Conservation (phyloP, 2,329 filamentous ascomycete species). For the Colletotrichum orbiculare region DNA sequence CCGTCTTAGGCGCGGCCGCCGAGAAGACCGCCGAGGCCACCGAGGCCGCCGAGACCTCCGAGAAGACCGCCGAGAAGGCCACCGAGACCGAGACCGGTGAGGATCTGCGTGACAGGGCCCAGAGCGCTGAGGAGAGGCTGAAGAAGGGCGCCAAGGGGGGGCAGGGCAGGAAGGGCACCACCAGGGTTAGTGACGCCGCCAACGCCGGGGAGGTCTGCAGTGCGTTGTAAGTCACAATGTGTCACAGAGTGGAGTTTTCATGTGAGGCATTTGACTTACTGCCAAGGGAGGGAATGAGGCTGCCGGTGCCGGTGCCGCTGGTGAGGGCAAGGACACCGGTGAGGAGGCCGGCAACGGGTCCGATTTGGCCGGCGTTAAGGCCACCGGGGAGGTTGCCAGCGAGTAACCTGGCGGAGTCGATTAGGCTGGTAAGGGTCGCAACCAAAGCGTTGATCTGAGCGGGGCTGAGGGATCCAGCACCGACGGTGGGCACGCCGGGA, state of each 20-base stretch:
- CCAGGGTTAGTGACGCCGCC: not conserved
- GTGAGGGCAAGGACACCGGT: not conserved
- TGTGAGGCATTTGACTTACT: constrained; percentile 5
- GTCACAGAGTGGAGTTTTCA: not conserved
- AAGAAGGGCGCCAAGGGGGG: not conserved
- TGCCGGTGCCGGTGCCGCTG: not conserved
- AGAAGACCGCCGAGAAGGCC: not conserved
- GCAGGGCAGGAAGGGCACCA: not conserved
- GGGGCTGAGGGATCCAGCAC: not conserved
- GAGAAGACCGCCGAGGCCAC: not conserved
- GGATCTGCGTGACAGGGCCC: too few relatives aligned
- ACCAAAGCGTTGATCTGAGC: not conserved
- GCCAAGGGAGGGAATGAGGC: not conserved
- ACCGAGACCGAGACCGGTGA: not conserved
- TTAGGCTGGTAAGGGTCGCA: not conserved
- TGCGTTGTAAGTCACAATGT: not conserved
- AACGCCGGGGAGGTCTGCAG: not conserved
- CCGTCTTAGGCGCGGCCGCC: constrained; percentile 11
- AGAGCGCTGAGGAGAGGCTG: not conserved
- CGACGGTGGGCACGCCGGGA: not conserved
- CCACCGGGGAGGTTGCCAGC: constrained; percentile 1
- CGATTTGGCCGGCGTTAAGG: not conserved
- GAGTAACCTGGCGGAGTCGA: not conserved
- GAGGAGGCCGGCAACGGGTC: not conserved
- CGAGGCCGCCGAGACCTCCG: not conserved